Evolutionary conservation across 495 filamentous ascomycete genomes (phyloP).

Genomic region (Margaritispora aquatica): DNA sequence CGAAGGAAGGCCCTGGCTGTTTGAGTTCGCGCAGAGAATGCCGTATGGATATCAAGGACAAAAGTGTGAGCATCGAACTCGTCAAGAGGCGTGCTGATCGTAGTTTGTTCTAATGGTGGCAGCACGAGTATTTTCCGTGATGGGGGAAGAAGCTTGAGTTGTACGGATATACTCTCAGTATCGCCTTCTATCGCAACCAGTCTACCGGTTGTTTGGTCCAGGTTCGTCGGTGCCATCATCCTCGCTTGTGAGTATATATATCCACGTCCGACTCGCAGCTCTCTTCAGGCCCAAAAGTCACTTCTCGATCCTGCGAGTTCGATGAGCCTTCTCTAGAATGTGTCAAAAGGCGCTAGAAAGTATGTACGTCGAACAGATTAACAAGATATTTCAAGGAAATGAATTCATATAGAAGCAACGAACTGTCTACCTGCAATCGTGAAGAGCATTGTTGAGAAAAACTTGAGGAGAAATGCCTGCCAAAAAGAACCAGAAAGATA

Average conservation of each 20-base stretch:
- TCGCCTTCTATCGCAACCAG: conserved; percentile 47
- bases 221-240: background rate
- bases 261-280: background rate
- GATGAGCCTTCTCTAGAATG: background rate
- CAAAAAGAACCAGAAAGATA: background rate
- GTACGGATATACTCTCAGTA: conserved; percentile 39
- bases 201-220: conserved; percentile 25
- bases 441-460: background rate
- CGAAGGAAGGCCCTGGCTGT: conserved; percentile 38
- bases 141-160: conserved; percentile 42
- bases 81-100: conserved; percentile 12
- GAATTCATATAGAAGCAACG: background rate
- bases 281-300: background rate
- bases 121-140: conserved; percentile 43
- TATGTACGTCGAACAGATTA: background rate
- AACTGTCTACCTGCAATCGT: background rate
- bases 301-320: conserved; percentile 9
- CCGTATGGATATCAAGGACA: conserved; percentile 35
- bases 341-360: background rate
- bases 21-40: conserved; percentile 33
- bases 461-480: too few relatives aligned
- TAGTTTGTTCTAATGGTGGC: conserved; percentile 35
- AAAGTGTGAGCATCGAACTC: conserved; percentile 31
- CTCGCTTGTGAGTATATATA: background rate
- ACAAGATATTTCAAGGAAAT: background rate